phyloP scores from a whole-genome alignment of 139 green algal species.

The Nannochloris sp. region DNA sequence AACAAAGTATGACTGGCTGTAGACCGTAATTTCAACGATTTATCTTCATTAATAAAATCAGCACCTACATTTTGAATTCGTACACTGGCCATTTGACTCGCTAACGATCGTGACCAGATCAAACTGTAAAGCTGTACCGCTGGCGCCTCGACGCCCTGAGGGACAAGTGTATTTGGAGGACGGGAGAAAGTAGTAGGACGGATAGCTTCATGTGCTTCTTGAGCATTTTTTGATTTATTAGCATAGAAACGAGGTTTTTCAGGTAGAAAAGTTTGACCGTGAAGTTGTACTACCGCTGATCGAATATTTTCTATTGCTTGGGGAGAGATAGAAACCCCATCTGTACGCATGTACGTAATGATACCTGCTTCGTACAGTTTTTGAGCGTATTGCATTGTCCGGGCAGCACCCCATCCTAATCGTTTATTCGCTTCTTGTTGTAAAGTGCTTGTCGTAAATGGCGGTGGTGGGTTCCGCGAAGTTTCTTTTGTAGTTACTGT shows the following conservation, averaged over 20 bases:
- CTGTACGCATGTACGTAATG: slow-evolving; percentile 96
- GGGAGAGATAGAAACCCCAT: slow-evolving; percentile 57
- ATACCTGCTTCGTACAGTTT: slow-evolving; percentile 79
- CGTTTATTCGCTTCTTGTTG: slow-evolving; percentile 74
- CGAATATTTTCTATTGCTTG: slow-evolving; percentile 43
- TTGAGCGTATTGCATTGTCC: slow-evolving; percentile 85
- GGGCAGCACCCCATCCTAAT: slow-evolving; percentile 54
- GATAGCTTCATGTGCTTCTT: slow-evolving; percentile 94
- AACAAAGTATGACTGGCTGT: slow-evolving; percentile 35
- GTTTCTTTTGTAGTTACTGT: slow-evolving; percentile 20
- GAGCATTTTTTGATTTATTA: slow-evolving; percentile 47
- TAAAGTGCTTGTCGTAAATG: slow-evolving; percentile 84
- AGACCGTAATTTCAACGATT: slow-evolving; percentile 34
- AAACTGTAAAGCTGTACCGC: slow-evolving; percentile 68
- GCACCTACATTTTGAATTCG: slow-evolving; percentile 31
- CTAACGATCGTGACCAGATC: slow-evolving; percentile 74
- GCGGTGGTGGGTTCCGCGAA: slow-evolving; percentile 49
- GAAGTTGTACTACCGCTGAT: slow-evolving; percentile 14
- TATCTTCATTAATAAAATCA: slow-evolving; percentile 30
- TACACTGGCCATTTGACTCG: slow-evolving; percentile 67
- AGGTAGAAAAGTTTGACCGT: slow-evolving; percentile 7
- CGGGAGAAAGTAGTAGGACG: slow-evolving; percentile 56
- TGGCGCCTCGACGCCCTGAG: slow-evolving; percentile 10
- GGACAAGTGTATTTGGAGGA: slow-evolving; percentile 3
- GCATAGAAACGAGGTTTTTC: neutral